phyloP scores from a whole-genome alignment of 768 basidiomycete species.

The Tricholoma flavovirens region DNA sequence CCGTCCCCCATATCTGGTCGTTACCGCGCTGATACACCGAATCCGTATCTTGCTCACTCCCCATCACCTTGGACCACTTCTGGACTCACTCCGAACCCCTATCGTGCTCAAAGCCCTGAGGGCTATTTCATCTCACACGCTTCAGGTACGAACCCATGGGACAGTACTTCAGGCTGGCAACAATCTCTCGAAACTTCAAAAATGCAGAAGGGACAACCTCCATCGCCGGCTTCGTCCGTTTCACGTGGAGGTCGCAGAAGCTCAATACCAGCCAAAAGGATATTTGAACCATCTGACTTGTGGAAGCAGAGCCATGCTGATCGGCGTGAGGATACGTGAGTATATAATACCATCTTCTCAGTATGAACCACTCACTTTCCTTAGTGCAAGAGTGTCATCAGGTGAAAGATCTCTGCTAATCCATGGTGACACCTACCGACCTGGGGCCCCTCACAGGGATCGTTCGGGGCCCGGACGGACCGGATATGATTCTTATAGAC shows the following conservation, averaged over 20 bases:
- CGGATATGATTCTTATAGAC: constrained; percentile 48
- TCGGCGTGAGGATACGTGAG: constrained; percentile 39
- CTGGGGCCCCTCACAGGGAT: constrained; percentile 31
- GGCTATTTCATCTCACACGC: constrained; percentile 36
- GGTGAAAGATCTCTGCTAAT: constrained; percentile 28
- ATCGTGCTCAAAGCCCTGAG: constrained; percentile 47
- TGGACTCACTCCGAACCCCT: constrained; percentile 14
- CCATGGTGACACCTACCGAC: constrained; percentile 46
- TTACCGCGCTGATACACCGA: constrained; percentile 38
- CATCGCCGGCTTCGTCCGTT: constrained; percentile 29
- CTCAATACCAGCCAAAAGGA: constrained; percentile 34
- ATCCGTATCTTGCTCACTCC: constrained; percentile 26
- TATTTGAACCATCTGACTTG: constrained; percentile 67
- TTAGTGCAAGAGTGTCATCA: constrained; percentile 6
- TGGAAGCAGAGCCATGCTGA: constrained; percentile 62
- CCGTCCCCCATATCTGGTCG: constrained; percentile 17
- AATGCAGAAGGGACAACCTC: constrained; percentile 40
- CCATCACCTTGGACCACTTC: neutral
- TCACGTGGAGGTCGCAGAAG: constrained; percentile 27
- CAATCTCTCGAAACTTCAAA: constrained; percentile 22
- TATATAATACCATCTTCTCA: constrained; percentile 8
- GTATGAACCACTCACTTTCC: neutral
- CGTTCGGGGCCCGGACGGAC: constrained; percentile 33
- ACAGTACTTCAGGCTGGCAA: constrained; percentile 38
- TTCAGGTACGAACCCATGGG: constrained; percentile 42